Conservation (phyloP, 495 filamentous ascomycete species). For the Tetracladium setigerum region DNA sequence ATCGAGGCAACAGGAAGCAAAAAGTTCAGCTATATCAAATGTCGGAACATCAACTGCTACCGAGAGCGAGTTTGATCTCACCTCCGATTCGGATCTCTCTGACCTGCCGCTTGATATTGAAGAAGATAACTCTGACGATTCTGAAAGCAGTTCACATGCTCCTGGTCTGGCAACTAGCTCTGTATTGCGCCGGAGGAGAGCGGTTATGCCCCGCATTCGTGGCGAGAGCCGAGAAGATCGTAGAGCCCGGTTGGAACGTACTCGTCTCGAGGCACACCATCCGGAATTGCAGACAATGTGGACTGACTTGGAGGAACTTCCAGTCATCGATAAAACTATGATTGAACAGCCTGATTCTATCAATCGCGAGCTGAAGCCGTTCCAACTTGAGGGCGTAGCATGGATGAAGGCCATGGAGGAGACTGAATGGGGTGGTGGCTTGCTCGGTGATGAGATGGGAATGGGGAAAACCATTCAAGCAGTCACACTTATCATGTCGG, state of each 20-base stretch:
- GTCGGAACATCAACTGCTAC: background rate
- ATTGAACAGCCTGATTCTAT: slow-evolving; percentile 75
- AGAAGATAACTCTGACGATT: background rate
- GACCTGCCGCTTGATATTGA: background rate
- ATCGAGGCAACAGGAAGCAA: slow-evolving; percentile 7
- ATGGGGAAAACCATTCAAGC: slow-evolving; percentile 99
- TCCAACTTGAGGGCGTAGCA: slow-evolving; percentile 85
- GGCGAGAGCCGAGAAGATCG: slow-evolving; percentile 9
- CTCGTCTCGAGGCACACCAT: slow-evolving; percentile 66
- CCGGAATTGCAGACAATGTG: slow-evolving; percentile 78
- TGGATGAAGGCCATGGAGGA: slow-evolving; percentile 92
- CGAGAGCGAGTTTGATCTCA: slow-evolving; percentile 9
- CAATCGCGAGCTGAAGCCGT: slow-evolving; percentile 74
- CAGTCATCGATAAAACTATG: slow-evolving; percentile 53
- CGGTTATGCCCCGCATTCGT: background rate
- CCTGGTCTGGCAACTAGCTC: too few species aligned
- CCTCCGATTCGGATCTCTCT: background rate
- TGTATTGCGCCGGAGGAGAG: too few species aligned
- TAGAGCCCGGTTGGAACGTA: slow-evolving; percentile 23
- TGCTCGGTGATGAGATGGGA: slow-evolving; percentile 94
- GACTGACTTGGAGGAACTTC: slow-evolving; percentile 60
- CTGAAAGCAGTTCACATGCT: background rate
- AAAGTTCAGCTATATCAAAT: slow-evolving; percentile 1
- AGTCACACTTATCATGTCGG: slow-evolving; percentile 94
- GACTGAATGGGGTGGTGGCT: slow-evolving; percentile 74